phyloP scores from a whole-genome alignment of 768 basidiomycete genomes.

The Mycena floridula region DNA sequence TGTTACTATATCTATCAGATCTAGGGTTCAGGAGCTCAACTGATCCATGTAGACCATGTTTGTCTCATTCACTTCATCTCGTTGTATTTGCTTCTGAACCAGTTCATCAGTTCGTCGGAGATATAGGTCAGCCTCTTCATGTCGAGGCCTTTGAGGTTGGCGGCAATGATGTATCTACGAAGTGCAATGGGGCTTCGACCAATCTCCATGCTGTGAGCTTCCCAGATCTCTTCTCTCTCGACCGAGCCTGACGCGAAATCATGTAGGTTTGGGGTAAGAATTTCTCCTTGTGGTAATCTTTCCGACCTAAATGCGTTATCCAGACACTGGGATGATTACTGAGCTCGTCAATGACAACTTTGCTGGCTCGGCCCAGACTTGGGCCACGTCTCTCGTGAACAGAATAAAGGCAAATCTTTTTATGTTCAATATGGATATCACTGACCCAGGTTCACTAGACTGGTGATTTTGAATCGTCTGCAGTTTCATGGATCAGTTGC shows the following conservation, averaged over 20 bases:
- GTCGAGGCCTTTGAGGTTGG: conserved; percentile 36
- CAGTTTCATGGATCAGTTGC: conserved; percentile 30
- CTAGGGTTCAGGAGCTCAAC: background rate
- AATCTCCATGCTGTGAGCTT: conserved; percentile 37
- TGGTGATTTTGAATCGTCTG: conserved; percentile 22
- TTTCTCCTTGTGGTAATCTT: background rate
- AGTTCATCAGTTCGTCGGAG: conserved; percentile 34
- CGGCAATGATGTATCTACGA: conserved; percentile 37
- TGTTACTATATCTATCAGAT: conserved; percentile 4
- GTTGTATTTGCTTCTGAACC: background rate
- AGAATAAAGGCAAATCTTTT: conserved; percentile 30
- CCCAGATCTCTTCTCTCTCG: background rate
- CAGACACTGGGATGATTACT: conserved; percentile 36
- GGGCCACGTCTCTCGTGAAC: conserved; percentile 31
- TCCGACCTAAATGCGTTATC: background rate
- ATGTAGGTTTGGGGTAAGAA: conserved; percentile 29
- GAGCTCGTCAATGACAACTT: conserved; percentile 28
- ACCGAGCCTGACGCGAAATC: background rate
- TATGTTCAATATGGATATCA: background rate
- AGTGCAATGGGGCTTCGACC: conserved; percentile 30
- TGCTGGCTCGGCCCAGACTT: conserved; percentile 28
- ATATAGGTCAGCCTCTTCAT: conserved; percentile 46
- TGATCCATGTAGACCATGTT: conserved; percentile 2
- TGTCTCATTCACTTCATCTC: background rate
- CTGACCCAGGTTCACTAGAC: conserved; percentile 15